Evolutionary conservation across 331 rosid genomes (phyloP).

Genomic region (Stylosanthes scabra): DNA sequence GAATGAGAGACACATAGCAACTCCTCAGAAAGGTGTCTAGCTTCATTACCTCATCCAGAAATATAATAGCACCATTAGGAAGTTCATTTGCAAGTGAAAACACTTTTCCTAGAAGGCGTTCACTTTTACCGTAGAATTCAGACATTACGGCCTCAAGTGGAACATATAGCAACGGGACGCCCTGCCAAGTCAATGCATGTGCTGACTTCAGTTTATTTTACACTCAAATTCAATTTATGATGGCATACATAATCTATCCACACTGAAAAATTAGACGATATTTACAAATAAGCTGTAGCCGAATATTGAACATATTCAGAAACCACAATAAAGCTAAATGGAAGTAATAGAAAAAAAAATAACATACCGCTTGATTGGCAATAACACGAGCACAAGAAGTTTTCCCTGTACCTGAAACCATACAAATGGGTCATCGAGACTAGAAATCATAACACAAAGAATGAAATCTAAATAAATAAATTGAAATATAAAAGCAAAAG

Average conservation of each 20-base stretch:
- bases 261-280: too few relatives aligned
- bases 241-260: background rate
- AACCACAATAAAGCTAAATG: conserved; percentile 17
- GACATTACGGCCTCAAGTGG: conserved; percentile 91
- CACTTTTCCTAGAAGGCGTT: conserved; percentile 77
- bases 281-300: too few relatives aligned
- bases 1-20: conserved; percentile 17
- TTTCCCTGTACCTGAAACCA: conserved; percentile 91
- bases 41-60: conserved; percentile 81
- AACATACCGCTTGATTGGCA: conserved; percentile 87
- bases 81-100: conserved; percentile 83
- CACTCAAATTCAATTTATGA: conserved; percentile 4
- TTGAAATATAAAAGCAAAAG: background rate
- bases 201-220: conserved; percentile 31
- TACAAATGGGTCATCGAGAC: conserved; percentile 32
- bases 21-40: conserved; percentile 21
- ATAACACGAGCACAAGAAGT: conserved; percentile 97
- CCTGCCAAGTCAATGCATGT: conserved; percentile 58
- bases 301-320: conserved; percentile 27
- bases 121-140: conserved; percentile 93
- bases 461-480: background rate
- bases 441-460: conserved; percentile 28
- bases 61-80: conserved; percentile 83
- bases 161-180: conserved; percentile 79
- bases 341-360: conserved; percentile 26